Evolutionary conservation across 805 yeast species (phyloP).

Genomic region (Starmera amethionina): DNA sequence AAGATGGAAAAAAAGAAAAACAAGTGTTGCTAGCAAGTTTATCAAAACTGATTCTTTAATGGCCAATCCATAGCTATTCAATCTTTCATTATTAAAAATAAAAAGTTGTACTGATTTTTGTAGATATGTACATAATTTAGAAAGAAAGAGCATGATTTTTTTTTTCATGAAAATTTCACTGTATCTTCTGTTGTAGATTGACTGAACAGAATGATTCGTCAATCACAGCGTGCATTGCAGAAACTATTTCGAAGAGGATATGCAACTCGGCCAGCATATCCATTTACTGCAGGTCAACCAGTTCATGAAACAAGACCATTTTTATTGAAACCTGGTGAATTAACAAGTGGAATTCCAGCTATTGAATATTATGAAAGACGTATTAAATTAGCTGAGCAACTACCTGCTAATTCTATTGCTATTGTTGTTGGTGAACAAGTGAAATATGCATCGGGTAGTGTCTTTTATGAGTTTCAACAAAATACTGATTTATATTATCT

Average conservation of each 20-base stretch:
- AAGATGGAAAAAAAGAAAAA: slow-evolving; percentile 1
- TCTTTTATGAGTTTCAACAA: slow-evolving; percentile 88
- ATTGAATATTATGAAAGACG: slow-evolving; percentile 74
- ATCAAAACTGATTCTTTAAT: too few species aligned
- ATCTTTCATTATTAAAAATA: too few species aligned
- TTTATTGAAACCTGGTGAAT: slow-evolving; percentile 59
- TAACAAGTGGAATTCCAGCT: slow-evolving; percentile 85
- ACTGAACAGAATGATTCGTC: too few species aligned
- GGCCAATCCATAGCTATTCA: too few species aligned
- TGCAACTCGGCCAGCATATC: slow-evolving; percentile 7
- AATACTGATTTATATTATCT: slow-evolving; percentile 79
- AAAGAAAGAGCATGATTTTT: too few species aligned
- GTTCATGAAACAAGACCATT: slow-evolving; percentile 77
- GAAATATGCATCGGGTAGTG: slow-evolving; percentile 82
- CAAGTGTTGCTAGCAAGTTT: background rate
- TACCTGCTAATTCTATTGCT: slow-evolving; percentile 61
- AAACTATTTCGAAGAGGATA: slow-evolving; percentile 2
- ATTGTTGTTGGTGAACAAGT: slow-evolving; percentile 63
- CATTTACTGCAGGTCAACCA: slow-evolving; percentile 70
- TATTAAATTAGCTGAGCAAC: slow-evolving; percentile 37
- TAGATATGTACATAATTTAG: too few species aligned
- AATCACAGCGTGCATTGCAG: background rate
- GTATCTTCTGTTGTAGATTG: too few species aligned
- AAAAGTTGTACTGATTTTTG: too few species aligned
- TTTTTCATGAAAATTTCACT: too few species aligned